Percentiles rank a stretch among this genome's conserved stretches.
Conservation (phyloP, 306 rosid species). For the Herpetospermum pedunculosum region DNA sequence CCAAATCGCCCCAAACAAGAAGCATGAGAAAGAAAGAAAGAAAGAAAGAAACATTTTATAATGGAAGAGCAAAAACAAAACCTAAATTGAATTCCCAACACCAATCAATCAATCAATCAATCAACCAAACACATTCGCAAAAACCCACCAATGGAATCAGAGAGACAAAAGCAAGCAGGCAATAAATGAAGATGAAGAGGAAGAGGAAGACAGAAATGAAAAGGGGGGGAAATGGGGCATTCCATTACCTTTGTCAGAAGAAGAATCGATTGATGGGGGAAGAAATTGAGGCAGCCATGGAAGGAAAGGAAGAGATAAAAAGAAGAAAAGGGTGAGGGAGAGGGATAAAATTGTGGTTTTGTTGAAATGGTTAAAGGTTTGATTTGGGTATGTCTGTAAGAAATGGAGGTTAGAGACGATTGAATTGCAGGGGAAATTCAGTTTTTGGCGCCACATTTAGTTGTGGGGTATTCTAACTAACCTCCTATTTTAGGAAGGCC, state of each 20-base stretch:
- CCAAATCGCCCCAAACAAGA: neutral
- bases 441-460: constrained; percentile 10
- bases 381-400: neutral
- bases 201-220: neutral
- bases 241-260: neutral
- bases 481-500: neutral
- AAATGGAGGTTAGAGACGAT: constrained; percentile 7
- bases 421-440: neutral
- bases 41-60: neutral
- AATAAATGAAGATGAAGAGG: neutral
- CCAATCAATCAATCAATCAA: too few relatives aligned
- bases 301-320: neutral
- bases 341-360: neutral
- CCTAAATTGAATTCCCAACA: neutral
- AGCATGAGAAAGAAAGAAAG: neutral
- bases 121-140: neutral
- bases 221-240: neutral
- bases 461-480: neutral
- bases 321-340: neutral
- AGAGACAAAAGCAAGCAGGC: neutral
- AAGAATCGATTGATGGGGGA: neutral
- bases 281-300: neutral
- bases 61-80: neutral
- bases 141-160: neutral
- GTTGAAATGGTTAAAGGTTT: neutral